These are phyloP conservation scores for Cryptosporidium andersoni DNA, from an alignment of 169 alveolate genomes.

Conservation along the genomic window DNA sequence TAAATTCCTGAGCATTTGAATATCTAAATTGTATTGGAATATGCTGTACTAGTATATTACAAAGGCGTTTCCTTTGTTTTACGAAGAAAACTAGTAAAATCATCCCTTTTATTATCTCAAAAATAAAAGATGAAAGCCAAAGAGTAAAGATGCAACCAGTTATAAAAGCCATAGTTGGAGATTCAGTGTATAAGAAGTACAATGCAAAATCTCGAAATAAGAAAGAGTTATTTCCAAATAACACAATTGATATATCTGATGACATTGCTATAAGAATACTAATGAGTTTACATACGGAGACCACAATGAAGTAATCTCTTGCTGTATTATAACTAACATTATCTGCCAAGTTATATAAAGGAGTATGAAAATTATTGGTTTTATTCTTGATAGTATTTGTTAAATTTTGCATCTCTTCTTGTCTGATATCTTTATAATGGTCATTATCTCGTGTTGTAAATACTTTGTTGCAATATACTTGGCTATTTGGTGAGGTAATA, in stretches of 20 bases:
- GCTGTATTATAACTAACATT: constrained; percentile 59
- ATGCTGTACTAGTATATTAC: constrained; percentile 33
- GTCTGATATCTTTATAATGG: background rate
- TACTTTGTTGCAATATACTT: background rate
- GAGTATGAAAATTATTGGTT: constrained; percentile 19
- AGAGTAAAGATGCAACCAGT: constrained; percentile 34
- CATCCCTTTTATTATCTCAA: constrained; percentile 51
- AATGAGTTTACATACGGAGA: constrained; percentile 15
- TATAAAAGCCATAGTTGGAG: constrained; percentile 32
- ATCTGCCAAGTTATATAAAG: constrained; percentile 42
- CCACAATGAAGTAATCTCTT: constrained; percentile 46
- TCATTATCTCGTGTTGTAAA: background rate
- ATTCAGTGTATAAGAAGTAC: constrained; percentile 34
- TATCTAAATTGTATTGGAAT: constrained; percentile 63
- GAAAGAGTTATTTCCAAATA: constrained; percentile 40
- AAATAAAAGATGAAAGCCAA: constrained; percentile 46
- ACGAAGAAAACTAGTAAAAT: constrained; percentile 41
- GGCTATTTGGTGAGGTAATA: no score
- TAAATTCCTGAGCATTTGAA: constrained; percentile 67
- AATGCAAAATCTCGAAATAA: constrained; percentile 57
- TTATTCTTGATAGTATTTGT: background rate
- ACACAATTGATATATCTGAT: constrained; percentile 42
- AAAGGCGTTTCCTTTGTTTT: constrained; percentile 57
- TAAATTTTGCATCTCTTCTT: background rate
- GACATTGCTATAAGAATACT: constrained; percentile 49